Conservation (phyloP, 1,284 basidiomycete species). For the Sporisorium scitamineum region DNA sequence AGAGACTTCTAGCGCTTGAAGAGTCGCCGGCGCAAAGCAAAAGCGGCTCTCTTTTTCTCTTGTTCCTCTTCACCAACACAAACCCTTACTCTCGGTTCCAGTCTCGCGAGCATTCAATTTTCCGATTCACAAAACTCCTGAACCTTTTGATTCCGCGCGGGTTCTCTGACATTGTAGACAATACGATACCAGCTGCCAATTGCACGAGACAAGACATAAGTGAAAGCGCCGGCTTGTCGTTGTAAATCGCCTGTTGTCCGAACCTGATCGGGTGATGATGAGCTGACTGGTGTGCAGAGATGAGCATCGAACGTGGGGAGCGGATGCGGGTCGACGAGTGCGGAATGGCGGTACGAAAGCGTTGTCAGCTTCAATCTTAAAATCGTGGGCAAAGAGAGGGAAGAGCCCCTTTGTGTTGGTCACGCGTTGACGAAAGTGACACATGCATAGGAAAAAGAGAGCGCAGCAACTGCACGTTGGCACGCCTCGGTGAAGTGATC, state of each 20-base stretch:
- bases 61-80: background rate
- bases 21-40: background rate
- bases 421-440: background rate
- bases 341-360: no score
- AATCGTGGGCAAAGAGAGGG: background rate
- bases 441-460: background rate
- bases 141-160: conserved; percentile 28
- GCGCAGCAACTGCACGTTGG: background rate
- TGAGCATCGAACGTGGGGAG: no score
- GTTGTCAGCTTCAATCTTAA: no score
- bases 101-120: conserved; percentile 23
- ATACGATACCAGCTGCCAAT: conserved; percentile 49
- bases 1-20: conserved; percentile 7
- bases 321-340: no score
- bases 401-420: background rate
- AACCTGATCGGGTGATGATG: background rate
- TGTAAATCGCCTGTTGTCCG: conserved; percentile 1
- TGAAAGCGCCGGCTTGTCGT: conserved; percentile 21
- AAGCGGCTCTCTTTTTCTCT: background rate
- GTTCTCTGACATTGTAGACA: conserved; percentile 47
- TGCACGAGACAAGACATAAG: conserved; percentile 35
- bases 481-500: no score
- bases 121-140: conserved; percentile 4
- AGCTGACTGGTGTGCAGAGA: background rate
- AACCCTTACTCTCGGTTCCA: conserved; percentile 10